Evolutionary conservation across 768 basidiomycete genomes (phyloP), one percentile per base, ranked within the genome.

Genomic region (Inosperma sp.): DNA sequence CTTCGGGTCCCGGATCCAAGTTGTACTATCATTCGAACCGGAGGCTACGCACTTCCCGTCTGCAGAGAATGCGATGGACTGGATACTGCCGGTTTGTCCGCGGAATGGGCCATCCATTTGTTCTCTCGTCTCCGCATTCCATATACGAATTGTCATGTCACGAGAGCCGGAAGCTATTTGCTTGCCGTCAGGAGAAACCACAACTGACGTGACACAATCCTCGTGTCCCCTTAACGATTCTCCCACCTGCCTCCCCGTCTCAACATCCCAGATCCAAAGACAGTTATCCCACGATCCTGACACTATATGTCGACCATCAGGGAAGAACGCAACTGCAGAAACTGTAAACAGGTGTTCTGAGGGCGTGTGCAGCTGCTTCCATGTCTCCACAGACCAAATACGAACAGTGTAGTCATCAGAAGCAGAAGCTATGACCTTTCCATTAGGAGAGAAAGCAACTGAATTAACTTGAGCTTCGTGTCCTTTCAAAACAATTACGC

Each of bases 261-360:
- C 41, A 9, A 44, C 21, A 34, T 55, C 40, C 54, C 54, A 55
- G 19, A 55, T 21, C n/a, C 45, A n/a, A 31, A 55, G 21, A 7
- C 23, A 34, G 19, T 48, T 23, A 17, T 55, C 54, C 17, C 35
- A 30, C 4, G 50, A 52, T 19, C 54, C 54, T 19, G 54, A 55
- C 5, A 48, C 50, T 21, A 55, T 12, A 21, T 19, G 34, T 25
- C 19, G 12, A 29, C 46, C 25, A 29, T 48, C 19, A 8, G 54
- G 50, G 14, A 45, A 55, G 22, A 55, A 99, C 25, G 89, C 92
- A 3, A 93, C 78, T 43, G 85, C 16, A 3, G 44, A 40, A 25
- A 55, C 39, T 23, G 19, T 22, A 49, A 19, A 23, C 14, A n/a
- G 23, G 30, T 48, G 43, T 6, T 44, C 54, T 13, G 45, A 35